phyloP scores from a whole-genome alignment of 129 eudicot genomes.

The Kitagawia praeruptora region DNA sequence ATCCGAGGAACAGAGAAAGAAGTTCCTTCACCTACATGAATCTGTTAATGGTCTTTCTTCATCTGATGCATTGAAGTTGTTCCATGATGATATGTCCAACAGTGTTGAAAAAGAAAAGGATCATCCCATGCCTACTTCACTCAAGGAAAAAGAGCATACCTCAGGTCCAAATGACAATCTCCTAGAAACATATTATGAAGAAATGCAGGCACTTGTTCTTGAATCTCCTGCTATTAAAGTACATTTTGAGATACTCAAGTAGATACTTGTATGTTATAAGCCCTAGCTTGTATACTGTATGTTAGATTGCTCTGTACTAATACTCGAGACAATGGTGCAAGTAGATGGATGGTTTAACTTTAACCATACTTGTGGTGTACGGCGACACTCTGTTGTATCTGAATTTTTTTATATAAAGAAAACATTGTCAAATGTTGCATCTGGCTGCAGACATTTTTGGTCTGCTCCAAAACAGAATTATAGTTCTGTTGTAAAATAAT shows the following conservation, averaged over 20 bases:
- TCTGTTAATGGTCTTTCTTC: slow-evolving; percentile 6
- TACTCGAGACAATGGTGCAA: neutral
- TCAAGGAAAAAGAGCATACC: neutral
- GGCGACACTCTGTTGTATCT: neutral
- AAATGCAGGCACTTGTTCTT: slow-evolving; percentile 3
- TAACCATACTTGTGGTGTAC: neutral
- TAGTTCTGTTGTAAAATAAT: neutral
- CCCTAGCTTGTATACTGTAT: neutral
- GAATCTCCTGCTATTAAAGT: slow-evolving; percentile 1
- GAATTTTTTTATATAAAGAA: neutral
- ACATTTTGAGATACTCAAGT: neutral
- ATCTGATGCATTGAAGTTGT: slow-evolving; percentile 7
- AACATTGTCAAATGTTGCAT: neutral
- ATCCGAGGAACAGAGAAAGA: slow-evolving; percentile 19
- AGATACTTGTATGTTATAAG: neutral
- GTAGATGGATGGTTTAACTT: neutral
- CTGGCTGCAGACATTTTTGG: neutral
- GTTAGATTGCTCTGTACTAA: neutral
- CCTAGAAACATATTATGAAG: neutral
- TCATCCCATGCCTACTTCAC: neutral
- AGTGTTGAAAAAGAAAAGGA: neutral
- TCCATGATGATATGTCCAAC: neutral
- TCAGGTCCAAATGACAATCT: neutral
- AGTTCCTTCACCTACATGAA: neutral
- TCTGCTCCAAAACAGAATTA: neutral